A percentile compares a stretch with the other conserved stretches of the same genome.
These are phyloP conservation scores for Aureobasidium vineae DNA, from an alignment of 2,329 filamentous ascomycete genomes.

Conservation along the genomic window DNA sequence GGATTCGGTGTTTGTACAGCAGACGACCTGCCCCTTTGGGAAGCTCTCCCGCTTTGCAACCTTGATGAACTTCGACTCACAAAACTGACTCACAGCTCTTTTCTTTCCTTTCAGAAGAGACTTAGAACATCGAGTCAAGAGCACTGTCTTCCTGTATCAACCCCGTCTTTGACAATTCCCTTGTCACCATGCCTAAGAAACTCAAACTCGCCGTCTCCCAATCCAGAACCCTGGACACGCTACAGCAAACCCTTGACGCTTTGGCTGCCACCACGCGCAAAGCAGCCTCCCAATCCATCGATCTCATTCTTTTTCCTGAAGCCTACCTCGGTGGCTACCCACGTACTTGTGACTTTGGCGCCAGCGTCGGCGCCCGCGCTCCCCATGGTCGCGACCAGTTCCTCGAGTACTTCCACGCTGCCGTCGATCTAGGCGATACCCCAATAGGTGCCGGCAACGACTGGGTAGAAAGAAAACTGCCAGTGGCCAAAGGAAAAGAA, in stretches of 20 bases:
- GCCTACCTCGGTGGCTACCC: slow-evolving; percentile 92
- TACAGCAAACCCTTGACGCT: slow-evolving; percentile 61
- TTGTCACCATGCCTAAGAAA: slow-evolving; percentile 40
- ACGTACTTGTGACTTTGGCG: slow-evolving; percentile 74
- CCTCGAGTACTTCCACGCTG: slow-evolving; percentile 71
- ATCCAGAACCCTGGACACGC: slow-evolving; percentile 48
- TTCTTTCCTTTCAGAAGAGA: neutral
- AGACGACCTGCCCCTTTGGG: neutral
- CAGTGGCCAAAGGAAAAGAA: slow-evolving; percentile 48
- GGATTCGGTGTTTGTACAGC: no score
- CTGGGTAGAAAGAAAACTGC: slow-evolving; percentile 66
- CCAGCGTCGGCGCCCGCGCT: slow-evolving; percentile 66
- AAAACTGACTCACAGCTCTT: slow-evolving; percentile 2
- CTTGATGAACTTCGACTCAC: neutral
- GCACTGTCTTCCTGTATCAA: no score
- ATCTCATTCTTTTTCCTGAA: slow-evolving; percentile 86
- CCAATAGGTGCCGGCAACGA: slow-evolving; percentile 65
- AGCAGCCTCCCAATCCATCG: slow-evolving; percentile 59
- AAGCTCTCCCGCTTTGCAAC: neutral
- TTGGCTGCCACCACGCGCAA: slow-evolving; percentile 62
- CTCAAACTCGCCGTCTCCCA: slow-evolving; percentile 53
- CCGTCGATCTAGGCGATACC: slow-evolving; percentile 82
- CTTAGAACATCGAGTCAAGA: neutral
- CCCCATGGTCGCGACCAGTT: slow-evolving; percentile 76
- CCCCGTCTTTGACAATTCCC: neutral